These are phyloP conservation scores for Senna siamea DNA, from an alignment of 306 rosid genomes.

Conservation along the genomic window DNA sequence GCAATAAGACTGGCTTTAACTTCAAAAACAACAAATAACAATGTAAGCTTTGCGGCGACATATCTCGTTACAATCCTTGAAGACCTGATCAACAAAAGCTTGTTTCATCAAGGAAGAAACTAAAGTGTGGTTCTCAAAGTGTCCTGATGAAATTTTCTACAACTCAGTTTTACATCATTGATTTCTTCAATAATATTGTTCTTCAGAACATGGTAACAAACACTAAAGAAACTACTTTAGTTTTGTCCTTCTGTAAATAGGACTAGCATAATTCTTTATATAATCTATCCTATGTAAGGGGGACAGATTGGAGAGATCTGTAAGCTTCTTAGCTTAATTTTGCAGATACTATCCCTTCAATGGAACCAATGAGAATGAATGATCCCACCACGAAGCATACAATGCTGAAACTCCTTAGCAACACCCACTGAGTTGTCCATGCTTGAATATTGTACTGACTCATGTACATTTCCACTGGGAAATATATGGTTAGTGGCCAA, in stretches of 20 bases:
- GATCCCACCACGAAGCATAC: constrained; percentile 50
- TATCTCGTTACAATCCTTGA: background rate
- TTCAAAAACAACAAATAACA: background rate
- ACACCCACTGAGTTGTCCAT: constrained; percentile 65
- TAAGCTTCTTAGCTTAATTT: constrained; percentile 44
- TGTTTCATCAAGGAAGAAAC: constrained; percentile 16
- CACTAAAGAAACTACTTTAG: too few species aligned
- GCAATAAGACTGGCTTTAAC: background rate
- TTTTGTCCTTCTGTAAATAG: background rate
- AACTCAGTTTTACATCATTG: too few species aligned
- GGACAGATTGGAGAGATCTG: background rate
- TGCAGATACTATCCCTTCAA: constrained; percentile 63
- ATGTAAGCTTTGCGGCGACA: background rate
- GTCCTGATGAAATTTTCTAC: too few species aligned
- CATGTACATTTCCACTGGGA: constrained; percentile 76
- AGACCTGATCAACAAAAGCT: constrained; percentile 19
- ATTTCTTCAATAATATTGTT: too few species aligned
- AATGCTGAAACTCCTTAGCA: constrained; percentile 54
- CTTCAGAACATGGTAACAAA: too few species aligned
- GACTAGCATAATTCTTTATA: constrained; percentile 16
- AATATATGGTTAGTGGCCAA: constrained; percentile 68
- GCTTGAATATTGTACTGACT: constrained; percentile 48
- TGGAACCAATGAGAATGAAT: constrained; percentile 62
- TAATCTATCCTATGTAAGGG: constrained; percentile 4
- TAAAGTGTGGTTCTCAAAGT: too few species aligned